Percentiles rank a stretch among this genome's conserved stretches.
Evolutionary conservation across 768 basidiomycete genomes (phyloP).

Genomic region (Epithele typhae): DNA sequence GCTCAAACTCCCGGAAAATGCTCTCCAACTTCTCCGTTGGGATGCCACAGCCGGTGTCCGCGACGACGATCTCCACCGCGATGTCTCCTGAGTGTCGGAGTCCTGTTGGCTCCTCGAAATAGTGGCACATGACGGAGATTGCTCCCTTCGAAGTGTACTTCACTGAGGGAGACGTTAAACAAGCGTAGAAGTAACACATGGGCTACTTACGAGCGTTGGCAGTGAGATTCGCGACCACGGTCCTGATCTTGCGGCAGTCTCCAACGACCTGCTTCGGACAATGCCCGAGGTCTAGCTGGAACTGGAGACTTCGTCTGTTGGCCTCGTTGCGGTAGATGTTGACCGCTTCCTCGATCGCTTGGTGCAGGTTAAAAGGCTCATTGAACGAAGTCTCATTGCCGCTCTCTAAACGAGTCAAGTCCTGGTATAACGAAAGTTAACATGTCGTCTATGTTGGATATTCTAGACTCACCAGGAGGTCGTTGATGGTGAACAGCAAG

Average conservation of each 20-base stretch:
- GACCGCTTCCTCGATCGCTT: slow-evolving; percentile 58
- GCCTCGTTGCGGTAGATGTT: slow-evolving; percentile 65
- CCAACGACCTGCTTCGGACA: slow-evolving; percentile 64
- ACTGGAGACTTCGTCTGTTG: slow-evolving; percentile 51
- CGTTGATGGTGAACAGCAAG: slow-evolving; percentile 79
- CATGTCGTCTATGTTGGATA: too few relatives aligned
- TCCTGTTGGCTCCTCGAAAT: slow-evolving; percentile 47
- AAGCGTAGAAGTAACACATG: too few relatives aligned
- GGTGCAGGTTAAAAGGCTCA: slow-evolving; percentile 68
- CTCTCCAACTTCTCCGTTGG: slow-evolving; percentile 58
- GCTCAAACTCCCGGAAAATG: slow-evolving; percentile 79
- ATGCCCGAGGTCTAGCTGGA: slow-evolving; percentile 48
- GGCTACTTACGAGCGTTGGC: slow-evolving; percentile 61
- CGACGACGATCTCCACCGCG: slow-evolving; percentile 65
- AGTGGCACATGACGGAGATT: slow-evolving; percentile 55
- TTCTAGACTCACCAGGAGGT: slow-evolving; percentile 60
- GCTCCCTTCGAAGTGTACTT: slow-evolving; percentile 65
- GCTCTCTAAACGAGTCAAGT: slow-evolving; percentile 72
- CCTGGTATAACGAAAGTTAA: slow-evolving; percentile 38
- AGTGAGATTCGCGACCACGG: slow-evolving; percentile 73
- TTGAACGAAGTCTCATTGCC: slow-evolving; percentile 72
- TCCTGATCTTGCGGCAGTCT: slow-evolving; percentile 68
- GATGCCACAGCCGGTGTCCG: slow-evolving; percentile 75
- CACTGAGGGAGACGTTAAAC: slow-evolving; percentile 34
- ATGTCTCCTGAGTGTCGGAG: slow-evolving; percentile 40